A percentile compares a stretch with the other conserved stretches of the same genome.
phyloP scores from a whole-genome alignment of 192 early-diverging fungal genomes.

The Coemansia sp. region DNA sequence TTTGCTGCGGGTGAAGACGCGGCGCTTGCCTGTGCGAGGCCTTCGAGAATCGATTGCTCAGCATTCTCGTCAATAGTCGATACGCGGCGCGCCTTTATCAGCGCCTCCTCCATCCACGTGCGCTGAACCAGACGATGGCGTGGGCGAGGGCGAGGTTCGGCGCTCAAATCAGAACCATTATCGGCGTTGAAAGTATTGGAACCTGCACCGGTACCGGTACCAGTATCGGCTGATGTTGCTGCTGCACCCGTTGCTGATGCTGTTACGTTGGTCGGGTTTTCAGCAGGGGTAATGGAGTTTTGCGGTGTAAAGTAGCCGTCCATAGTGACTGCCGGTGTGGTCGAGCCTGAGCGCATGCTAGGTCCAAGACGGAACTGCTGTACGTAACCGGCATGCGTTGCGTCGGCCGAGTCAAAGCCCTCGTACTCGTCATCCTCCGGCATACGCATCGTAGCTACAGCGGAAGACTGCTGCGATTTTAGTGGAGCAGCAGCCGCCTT shows the following conservation, averaged over 20 bases:
- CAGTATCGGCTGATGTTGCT: slow-evolving; percentile 1
- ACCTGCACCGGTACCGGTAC: too few relatives aligned
- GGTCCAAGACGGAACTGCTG: slow-evolving; percentile 54
- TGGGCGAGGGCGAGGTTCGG: slow-evolving; percentile 25
- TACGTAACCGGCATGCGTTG: slow-evolving; percentile 24
- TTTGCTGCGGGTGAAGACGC: slow-evolving; percentile 1
- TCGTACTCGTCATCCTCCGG: slow-evolving; percentile 9
- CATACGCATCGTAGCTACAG: background rate
- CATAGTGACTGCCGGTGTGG: slow-evolving; percentile 49
- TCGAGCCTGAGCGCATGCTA: slow-evolving; percentile 38
- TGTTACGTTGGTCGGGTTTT: background rate
- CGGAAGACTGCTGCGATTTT: background rate
- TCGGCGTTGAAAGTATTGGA: too few relatives aligned
- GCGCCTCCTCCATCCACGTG: slow-evolving; percentile 54
- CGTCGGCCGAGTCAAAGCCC: slow-evolving; percentile 5
- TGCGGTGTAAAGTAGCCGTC: slow-evolving; percentile 51
- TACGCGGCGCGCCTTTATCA: slow-evolving; percentile 49
- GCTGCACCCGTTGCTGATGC: background rate
- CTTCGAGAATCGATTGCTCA: slow-evolving; percentile 42
- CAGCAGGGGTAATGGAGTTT: background rate
- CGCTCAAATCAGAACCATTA: too few relatives aligned
- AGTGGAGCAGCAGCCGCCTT: background rate
- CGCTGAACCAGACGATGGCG: slow-evolving; percentile 46
- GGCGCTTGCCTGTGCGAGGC: slow-evolving; percentile 15
- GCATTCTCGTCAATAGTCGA: slow-evolving; percentile 50